Evolutionary conservation across 371 early-diverging fungal genomes (phyloP).

Genomic region (Apophysomyces trapeziformis): DNA sequence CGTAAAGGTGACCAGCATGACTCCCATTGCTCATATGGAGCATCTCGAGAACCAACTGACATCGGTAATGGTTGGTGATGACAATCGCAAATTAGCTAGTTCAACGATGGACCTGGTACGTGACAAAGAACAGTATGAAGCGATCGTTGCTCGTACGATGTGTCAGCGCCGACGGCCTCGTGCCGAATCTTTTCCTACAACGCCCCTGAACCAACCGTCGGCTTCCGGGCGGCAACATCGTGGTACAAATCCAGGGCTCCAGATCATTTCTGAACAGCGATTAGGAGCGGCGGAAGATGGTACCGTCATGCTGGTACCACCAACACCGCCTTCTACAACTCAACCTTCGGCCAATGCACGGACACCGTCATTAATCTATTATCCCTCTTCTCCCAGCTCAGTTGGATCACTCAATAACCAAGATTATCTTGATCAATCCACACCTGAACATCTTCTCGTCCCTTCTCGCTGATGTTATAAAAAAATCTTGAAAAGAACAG

Average conservation of each 20-base stretch:
- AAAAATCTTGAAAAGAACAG: not conserved
- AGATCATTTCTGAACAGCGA: slow-evolving; percentile 21
- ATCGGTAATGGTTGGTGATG: slow-evolving; percentile 20
- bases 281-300: not conserved
- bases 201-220: not conserved
- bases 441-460: slow-evolving; percentile 5
- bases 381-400: slow-evolving; percentile 48
- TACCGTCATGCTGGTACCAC: slow-evolving; percentile 12
- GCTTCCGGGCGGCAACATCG: slow-evolving; percentile 7
- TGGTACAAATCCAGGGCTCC: slow-evolving; percentile 7
- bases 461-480: not conserved
- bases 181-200: not conserved
- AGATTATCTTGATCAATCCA: not conserved
- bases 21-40: slow-evolving; percentile 18
- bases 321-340: slow-evolving; percentile 23
- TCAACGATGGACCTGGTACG: slow-evolving; percentile 14
- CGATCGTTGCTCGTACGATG: slow-evolving; percentile 34
- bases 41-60: slow-evolving; percentile 16
- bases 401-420: slow-evolving; percentile 25
- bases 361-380: slow-evolving; percentile 36
- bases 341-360: slow-evolving; percentile 14
- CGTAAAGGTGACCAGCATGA: slow-evolving; percentile 9
- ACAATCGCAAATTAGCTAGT: not conserved
- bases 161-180: slow-evolving; percentile 30
- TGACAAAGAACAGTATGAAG: slow-evolving; percentile 41